Conservation (phyloP, 768 basidiomycete genomes). For the Pholiota conissans region DNA sequence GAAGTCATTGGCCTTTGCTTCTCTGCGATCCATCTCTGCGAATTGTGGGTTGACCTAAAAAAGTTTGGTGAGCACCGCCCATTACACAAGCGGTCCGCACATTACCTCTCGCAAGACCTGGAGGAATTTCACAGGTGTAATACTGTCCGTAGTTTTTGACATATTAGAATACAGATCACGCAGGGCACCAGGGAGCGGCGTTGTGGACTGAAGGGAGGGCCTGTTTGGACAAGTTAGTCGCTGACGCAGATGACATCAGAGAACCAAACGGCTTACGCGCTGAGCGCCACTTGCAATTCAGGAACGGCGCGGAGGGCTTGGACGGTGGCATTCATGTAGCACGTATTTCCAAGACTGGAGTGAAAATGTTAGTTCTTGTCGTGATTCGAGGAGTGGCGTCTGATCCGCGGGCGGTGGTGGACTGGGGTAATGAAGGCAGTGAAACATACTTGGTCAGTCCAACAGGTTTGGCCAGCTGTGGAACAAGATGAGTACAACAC, state of each 20-base stretch:
- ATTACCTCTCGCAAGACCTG: constrained; percentile 59
- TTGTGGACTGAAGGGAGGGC: constrained; percentile 37
- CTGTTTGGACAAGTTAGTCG: constrained; percentile 17
- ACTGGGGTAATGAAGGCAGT: background rate
- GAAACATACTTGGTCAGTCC: constrained; percentile 70
- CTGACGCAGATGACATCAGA: background rate
- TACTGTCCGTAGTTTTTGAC: constrained; percentile 71
- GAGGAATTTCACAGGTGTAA: constrained; percentile 73
- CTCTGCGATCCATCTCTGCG: constrained; percentile 61
- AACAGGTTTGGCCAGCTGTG: constrained; percentile 75
- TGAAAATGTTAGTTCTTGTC: background rate
- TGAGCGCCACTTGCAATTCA: constrained; percentile 77
- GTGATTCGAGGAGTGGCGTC: background rate
- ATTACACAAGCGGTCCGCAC: background rate
- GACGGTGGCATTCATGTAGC: constrained; percentile 96
- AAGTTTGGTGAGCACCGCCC: too few species aligned
- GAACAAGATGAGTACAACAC: constrained; percentile 6
- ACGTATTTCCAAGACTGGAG: constrained; percentile 83
- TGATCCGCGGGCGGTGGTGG: background rate
- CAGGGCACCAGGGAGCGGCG: constrained; percentile 50
- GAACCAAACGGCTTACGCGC: constrained; percentile 38
- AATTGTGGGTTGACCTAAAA: constrained; percentile 87
- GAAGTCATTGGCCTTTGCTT: constrained; percentile 36
- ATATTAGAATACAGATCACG: constrained; percentile 74
- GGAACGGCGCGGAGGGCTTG: constrained; percentile 94